Conservation (phyloP, 2,329 filamentous ascomycete genomes). For the Penicillium decumbens region DNA sequence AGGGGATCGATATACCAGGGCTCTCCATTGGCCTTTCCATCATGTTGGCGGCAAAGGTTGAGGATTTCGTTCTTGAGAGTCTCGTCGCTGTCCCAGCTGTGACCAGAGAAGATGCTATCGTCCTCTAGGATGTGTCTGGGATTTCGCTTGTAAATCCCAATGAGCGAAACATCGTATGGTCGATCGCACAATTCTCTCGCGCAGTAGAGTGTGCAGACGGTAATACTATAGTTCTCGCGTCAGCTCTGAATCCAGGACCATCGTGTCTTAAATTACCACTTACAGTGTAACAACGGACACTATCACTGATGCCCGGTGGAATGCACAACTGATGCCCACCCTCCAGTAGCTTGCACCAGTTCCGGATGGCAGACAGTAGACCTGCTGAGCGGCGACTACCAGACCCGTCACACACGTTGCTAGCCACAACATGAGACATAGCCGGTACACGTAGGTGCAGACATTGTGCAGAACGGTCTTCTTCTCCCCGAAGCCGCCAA, state of each 20-base stretch:
- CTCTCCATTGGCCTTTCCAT: constrained; percentile 27
- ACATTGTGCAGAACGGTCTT: constrained; percentile 31
- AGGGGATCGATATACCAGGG: constrained; percentile 22
- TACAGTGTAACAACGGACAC: constrained; percentile 36
- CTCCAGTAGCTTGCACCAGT: constrained; percentile 31
- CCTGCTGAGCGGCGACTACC: constrained; percentile 35
- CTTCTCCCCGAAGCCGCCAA: constrained; percentile 27
- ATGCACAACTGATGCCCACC: constrained; percentile 34
- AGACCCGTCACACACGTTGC: constrained; percentile 37
- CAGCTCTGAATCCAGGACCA: not conserved
- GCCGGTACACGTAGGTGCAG: constrained; percentile 34
- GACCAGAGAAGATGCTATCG: constrained; percentile 30
- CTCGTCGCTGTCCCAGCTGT: constrained; percentile 36
- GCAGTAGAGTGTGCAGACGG: constrained; percentile 37
- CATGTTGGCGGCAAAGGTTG: constrained; percentile 35
- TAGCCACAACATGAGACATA: constrained; percentile 37
- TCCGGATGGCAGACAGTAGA: constrained; percentile 30
- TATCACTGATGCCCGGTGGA: constrained; percentile 34
- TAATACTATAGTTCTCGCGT: constrained; percentile 24
- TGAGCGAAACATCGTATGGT: constrained; percentile 36
- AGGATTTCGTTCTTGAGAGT: constrained; percentile 37
- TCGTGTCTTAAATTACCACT: constrained; percentile 5
- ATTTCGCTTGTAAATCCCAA: constrained; percentile 32
- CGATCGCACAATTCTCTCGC: constrained; percentile 36
- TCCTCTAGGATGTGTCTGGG: constrained; percentile 15